Base-by-base conservation (phyloP, 208 protist genomes). In the Crithidia sp. region DNA sequence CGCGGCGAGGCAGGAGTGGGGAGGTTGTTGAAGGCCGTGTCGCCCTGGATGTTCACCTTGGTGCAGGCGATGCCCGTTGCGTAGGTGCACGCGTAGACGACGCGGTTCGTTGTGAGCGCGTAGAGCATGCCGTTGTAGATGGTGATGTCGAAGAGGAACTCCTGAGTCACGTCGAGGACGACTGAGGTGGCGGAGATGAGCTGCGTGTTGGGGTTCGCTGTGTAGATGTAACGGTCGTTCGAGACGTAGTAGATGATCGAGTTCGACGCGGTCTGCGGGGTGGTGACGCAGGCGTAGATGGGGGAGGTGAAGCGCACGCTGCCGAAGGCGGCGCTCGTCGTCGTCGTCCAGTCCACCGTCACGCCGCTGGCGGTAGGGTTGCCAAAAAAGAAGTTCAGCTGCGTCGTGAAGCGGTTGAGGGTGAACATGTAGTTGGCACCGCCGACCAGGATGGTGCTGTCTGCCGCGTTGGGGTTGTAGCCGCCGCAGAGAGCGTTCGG, bases 401-500 rank as follows among this genome's bases (percentile, higher is more conserved):
- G 39, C 45, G 73, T 75, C 7, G 28, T 82, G 28, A 55, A 70
- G 43, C 82, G 79, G 44, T 84, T 83, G 55, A 85, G 74, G 39
- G 59, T 77, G 64, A 84, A 86, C 53, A 94, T 83, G 55, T 66
- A 62, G 17, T 54, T 64, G 17, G 47, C 47, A 3, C 49, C 63
- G 13, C 83, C 82, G 45, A 91, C 62, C 55, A 94, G 67, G 37
- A 94, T 44, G 2, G 61, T 52, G 5, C 69, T 64, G 50, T 83
- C 73, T 5, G 52, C 74, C 9, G 9, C 56, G 64, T 71, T 19
- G 40, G 71, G 4, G 69, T 82, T 68, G 66, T 77, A 67, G 39
- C 64, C 36, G 61, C 67, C 55, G 58, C 89, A 94, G 14, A 91
- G 47, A 0, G 78, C 82, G 19, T 52, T 59, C 3, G 89, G 86